phyloP scores from a whole-genome alignment of 371 early-diverging fungal genomes.

The Mortierella sp. region DNA sequence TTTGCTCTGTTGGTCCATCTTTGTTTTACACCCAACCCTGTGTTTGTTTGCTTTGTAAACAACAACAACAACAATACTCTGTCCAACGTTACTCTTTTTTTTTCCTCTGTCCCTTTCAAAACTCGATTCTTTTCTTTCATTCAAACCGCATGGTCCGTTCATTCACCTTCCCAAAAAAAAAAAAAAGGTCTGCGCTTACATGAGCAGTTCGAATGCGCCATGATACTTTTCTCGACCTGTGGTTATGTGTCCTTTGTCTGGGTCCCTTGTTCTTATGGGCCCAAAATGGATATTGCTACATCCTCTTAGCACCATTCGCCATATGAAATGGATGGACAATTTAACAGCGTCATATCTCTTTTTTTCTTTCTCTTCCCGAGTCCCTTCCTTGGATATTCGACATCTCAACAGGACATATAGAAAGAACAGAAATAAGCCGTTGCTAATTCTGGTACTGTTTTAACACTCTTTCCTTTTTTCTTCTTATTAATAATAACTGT shows the following conservation, averaged over 20 bases:
- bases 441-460: neutral
- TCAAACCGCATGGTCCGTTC: neutral
- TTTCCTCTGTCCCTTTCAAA: neutral
- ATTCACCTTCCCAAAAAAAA: neutral
- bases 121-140: neutral
- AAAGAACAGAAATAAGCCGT: conserved; percentile 8
- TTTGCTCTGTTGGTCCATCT: neutral
- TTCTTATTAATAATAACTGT: neutral
- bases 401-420: neutral
- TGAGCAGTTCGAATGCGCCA: neutral
- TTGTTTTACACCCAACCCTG: neutral
- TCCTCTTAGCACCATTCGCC: neutral
- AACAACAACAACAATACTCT: neutral
- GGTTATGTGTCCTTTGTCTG: neutral
- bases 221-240: neutral
- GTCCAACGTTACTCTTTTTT: neutral
- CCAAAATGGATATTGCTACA: neutral
- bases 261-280: neutral
- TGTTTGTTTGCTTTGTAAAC: neutral
- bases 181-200: neutral
- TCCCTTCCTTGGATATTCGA: neutral
- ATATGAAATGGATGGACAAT: neutral
- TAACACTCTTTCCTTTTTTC: neutral
- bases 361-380: neutral
- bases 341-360: neutral